These are phyloP conservation scores for Botrytis tulipae DNA, from an alignment of 2,329 filamentous ascomycete species.

Conservation along the genomic window DNA sequence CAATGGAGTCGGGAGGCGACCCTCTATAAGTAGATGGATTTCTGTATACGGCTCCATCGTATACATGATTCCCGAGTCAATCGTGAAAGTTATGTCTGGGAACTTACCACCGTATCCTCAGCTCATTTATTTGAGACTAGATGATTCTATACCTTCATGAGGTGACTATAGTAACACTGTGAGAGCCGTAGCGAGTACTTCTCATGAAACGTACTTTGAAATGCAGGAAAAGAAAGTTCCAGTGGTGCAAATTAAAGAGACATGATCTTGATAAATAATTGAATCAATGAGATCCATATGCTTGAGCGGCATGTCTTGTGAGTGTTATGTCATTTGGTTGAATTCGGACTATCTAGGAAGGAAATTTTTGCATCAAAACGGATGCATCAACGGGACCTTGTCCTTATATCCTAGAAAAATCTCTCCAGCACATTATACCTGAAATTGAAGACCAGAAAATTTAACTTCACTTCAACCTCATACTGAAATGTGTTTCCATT, in stretches of 20 bases:
- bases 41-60: not conserved
- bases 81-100: not conserved
- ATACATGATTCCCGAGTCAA: too few species aligned
- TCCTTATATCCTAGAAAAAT: too few species aligned
- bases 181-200: not conserved
- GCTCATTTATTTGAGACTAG: not conserved
- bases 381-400: too few species aligned
- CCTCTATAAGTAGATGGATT: not conserved
- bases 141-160: not conserved
- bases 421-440: too few species aligned
- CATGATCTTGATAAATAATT: not conserved
- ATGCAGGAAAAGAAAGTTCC: not conserved
- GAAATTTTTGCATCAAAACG: too few species aligned
- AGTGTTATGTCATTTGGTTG: not conserved
- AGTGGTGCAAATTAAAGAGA: not conserved
- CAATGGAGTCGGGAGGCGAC: fast-evolving
- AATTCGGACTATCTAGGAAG: too few species aligned
- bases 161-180: not conserved
- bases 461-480: too few species aligned
- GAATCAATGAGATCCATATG: not conserved
- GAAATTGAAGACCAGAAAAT: too few species aligned
- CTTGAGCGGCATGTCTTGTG: not conserved
- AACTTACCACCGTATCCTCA: not conserved
- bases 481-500: too few species aligned
- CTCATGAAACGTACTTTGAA: too few species aligned